Evolutionary conservation across 345 rosid species (phyloP).

Genomic region (Hirschfeldia incana): DNA sequence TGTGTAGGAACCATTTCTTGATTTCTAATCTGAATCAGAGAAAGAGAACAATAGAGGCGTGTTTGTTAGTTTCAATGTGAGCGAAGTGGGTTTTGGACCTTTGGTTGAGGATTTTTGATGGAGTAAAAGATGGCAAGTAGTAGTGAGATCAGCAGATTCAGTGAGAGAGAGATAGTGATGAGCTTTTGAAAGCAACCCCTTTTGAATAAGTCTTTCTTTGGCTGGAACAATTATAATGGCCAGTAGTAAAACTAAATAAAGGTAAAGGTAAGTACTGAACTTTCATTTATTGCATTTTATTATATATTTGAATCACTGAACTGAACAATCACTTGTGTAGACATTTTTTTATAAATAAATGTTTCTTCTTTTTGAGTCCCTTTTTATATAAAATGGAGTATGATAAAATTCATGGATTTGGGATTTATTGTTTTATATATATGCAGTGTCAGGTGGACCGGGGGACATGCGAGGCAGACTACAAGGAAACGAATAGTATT

Average conservation of each 20-base stretch:
- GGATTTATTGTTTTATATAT: slow-evolving; percentile 23
- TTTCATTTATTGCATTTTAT: slow-evolving; percentile 19
- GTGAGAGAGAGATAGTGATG: neutral
- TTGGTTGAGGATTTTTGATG: slow-evolving; percentile 17
- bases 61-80: slow-evolving; percentile 15
- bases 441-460: slow-evolving; percentile 39
- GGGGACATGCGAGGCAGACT: slow-evolving; percentile 37
- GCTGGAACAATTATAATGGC: slow-evolving; percentile 29
- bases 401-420: slow-evolving; percentile 20
- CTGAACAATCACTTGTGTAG: neutral
- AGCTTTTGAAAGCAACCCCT: slow-evolving; percentile 32
- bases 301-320: slow-evolving; percentile 1
- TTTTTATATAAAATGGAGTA: neutral
- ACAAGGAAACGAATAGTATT: slow-evolving; percentile 20
- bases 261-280: slow-evolving; percentile 16
- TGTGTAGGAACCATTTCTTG: slow-evolving; percentile 40
- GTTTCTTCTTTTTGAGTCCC: slow-evolving; percentile 4
- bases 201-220: slow-evolving; percentile 36
- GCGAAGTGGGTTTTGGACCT: slow-evolving; percentile 1
- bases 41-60: slow-evolving; percentile 5
- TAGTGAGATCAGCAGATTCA: slow-evolving; percentile 38
- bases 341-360: neutral
- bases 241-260: slow-evolving; percentile 23
- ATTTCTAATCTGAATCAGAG: slow-evolving; percentile 24
- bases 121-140: slow-evolving; percentile 42